Evolutionary conservation across 108 stramenopile species (phyloP).

Genomic region (Conticribra guillardii): DNA sequence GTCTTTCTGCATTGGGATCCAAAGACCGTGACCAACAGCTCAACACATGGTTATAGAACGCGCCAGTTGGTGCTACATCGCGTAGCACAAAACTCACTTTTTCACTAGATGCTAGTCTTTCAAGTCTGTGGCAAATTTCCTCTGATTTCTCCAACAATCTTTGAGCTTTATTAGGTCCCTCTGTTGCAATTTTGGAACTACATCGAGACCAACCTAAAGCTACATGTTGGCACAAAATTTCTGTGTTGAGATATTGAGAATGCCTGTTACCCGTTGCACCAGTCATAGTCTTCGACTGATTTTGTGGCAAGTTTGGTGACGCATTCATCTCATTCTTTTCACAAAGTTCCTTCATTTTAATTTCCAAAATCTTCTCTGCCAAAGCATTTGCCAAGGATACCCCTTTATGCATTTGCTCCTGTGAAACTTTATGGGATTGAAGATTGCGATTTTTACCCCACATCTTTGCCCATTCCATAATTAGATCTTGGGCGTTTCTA

Average conservation of each 20-base stretch:
- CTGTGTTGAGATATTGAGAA: conserved; percentile 17
- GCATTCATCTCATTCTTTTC: neutral
- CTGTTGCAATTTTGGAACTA: conserved; percentile 17
- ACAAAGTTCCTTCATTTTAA: conserved; percentile 21
- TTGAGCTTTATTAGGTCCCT: conserved; percentile 35
- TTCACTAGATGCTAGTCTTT: neutral
- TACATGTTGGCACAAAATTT: conserved; percentile 33
- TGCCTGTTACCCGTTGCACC: neutral
- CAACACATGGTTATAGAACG: conserved; percentile 40
- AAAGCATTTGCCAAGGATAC: conserved; percentile 36
- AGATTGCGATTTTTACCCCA: conserved; percentile 43
- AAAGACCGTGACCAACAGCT: conserved; percentile 41
- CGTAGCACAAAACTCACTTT: conserved; percentile 12
- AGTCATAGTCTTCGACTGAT: neutral
- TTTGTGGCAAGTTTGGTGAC: neutral
- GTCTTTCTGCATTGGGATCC: conserved; percentile 23
- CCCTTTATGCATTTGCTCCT: conserved; percentile 17
- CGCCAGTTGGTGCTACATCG: conserved; percentile 26
- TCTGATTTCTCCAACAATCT: conserved; percentile 30
- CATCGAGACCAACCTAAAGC: conserved; percentile 46
- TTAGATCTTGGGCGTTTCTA: conserved; percentile 18
- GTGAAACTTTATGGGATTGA: conserved; percentile 10
- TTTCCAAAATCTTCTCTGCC: conserved; percentile 14
- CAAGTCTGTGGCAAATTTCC: conserved; percentile 6
- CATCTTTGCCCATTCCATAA: conserved; percentile 39